Conservation (phyloP, 768 basidiomycete genomes). For the Tephrocybe rancida region DNA sequence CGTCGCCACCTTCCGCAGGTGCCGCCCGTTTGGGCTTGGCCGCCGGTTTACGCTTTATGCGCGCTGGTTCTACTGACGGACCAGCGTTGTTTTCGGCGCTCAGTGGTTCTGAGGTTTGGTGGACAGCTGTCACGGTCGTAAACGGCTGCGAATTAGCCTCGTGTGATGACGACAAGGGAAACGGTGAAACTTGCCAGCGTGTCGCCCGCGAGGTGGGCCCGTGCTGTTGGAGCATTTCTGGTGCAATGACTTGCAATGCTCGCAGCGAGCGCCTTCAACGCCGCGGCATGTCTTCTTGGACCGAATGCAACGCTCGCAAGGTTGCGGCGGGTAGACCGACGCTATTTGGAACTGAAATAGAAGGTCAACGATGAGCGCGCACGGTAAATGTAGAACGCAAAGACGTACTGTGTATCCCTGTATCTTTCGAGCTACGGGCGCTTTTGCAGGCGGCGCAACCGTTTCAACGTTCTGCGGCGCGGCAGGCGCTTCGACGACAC, state of each 20-base stretch:
- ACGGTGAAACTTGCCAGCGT: slow-evolving; percentile 30
- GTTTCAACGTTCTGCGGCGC: slow-evolving; percentile 3
- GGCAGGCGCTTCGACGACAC: slow-evolving; percentile 4
- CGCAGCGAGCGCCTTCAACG: slow-evolving; percentile 44
- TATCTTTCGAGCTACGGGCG: slow-evolving; percentile 23
- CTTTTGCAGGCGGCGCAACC: slow-evolving; percentile 24
- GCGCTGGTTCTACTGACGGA: slow-evolving; percentile 15
- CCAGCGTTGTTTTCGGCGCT: slow-evolving; percentile 9
- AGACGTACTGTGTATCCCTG: slow-evolving; percentile 25
- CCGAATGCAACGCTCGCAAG: slow-evolving; percentile 48
- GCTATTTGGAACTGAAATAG: slow-evolving; percentile 12
- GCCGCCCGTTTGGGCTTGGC: slow-evolving; percentile 29
- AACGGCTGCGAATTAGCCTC: slow-evolving; percentile 1
- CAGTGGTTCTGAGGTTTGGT: slow-evolving; percentile 4
- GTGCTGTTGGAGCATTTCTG: slow-evolving; percentile 50
- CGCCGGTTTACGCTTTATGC: slow-evolving; percentile 26
- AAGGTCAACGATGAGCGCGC: slow-evolving; percentile 3
- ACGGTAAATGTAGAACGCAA: background rate
- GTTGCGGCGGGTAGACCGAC: slow-evolving; percentile 37
- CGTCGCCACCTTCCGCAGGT: slow-evolving; percentile 36
- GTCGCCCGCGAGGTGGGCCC: slow-evolving; percentile 43
- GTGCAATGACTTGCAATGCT: slow-evolving; percentile 47
- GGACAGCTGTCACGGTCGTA: slow-evolving; percentile 10
- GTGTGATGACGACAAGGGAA: background rate
- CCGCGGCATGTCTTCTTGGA: slow-evolving; percentile 45